These are phyloP conservation scores for Vitis hybrid DNA, from an alignment of 177 flowering plant species.

Conservation along the genomic window DNA sequence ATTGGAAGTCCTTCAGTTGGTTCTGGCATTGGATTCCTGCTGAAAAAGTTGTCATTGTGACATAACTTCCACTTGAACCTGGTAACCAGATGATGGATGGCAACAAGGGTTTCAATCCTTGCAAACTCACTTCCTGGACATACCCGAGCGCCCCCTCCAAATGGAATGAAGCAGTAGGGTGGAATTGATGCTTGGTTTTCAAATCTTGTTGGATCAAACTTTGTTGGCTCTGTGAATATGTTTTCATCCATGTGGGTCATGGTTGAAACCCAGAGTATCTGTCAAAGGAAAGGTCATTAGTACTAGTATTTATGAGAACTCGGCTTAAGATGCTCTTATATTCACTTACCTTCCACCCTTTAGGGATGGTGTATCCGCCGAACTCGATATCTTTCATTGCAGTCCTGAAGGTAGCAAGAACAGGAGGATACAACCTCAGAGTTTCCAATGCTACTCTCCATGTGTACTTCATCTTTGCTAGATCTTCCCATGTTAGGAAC, in stretches of 20 bases:
- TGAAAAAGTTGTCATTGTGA: slow-evolving; percentile 16
- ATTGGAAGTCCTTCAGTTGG: slow-evolving; percentile 31
- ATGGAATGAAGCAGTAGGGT: slow-evolving; percentile 30
- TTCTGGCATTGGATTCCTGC: slow-evolving; percentile 30
- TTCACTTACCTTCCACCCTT: slow-evolving; percentile 42
- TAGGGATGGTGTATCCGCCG: slow-evolving; percentile 37
- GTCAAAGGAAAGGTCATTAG: background rate
- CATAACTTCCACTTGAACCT: slow-evolving; percentile 31
- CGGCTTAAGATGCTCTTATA: background rate
- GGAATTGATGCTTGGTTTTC: slow-evolving; percentile 29
- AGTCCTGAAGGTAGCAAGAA: slow-evolving; percentile 35
- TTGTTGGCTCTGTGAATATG: slow-evolving; percentile 34
- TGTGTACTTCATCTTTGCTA: slow-evolving; percentile 42
- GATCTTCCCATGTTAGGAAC: slow-evolving; percentile 39
- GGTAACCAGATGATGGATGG: slow-evolving; percentile 34
- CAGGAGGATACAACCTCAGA: slow-evolving; percentile 31
- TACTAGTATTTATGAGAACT: too few species aligned
- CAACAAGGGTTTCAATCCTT: slow-evolving; percentile 29
- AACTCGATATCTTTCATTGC: slow-evolving; percentile 27
- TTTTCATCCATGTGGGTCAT: slow-evolving; percentile 34
- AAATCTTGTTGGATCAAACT: slow-evolving; percentile 33
- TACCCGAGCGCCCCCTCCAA: slow-evolving; percentile 34
- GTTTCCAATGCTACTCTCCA: slow-evolving; percentile 43
- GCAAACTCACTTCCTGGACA: slow-evolving; percentile 42
- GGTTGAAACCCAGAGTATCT: slow-evolving; percentile 31